Base-by-base conservation (phyloP, 306 rosid genomes). In the Begonia peltatifolia region DNA sequence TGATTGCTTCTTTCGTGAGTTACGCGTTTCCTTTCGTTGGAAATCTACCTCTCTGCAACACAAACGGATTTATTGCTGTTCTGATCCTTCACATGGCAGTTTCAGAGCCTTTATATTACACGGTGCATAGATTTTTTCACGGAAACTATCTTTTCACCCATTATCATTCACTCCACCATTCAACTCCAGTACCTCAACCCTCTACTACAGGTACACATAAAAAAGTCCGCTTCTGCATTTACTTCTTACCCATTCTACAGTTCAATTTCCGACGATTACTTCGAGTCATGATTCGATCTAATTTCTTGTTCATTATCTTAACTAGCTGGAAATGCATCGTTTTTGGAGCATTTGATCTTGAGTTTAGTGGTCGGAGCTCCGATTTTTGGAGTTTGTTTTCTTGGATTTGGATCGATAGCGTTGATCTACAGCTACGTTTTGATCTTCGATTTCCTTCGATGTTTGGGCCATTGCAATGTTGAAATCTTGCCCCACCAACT, bases 131-230 rank as follows among this genome's bases (percentile, higher is more conserved):
- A 68, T 64, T 11, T 56, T 68, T 79, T 55, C 99, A 90, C 43
- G 10, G 48, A 41, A 57, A 63, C 12, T 56, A 73, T 62, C 75
- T 86, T 51, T 85, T 79, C 46, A 59, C 62, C 20, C 64, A 68
- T 50, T 79, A 90, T 68, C 99, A 90, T 59, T 83, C 94, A 47
- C 59, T 83, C 53, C 94, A 90, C 54, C 99, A 90, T 73, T 79
- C 99, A 7, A 79, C 95, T 58, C 73, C 82, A 0, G 80, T 86
- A 1, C 92, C 92, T 2, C 73, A 67, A 7, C 55, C 82, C 11
- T 66, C 73, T 2, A 90, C 73, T 2, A 90, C 95, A 15, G 95
- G 99, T 90, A 12, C 18, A 10, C 8, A 25, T 6, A 11, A 7
- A 9, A 15, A 38, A 16, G 0, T 9, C 18, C 58, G 1, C 38